Base-by-base conservation (phyloP, 2,329 filamentous ascomycete genomes). In the Fusarium ramigenum region DNA sequence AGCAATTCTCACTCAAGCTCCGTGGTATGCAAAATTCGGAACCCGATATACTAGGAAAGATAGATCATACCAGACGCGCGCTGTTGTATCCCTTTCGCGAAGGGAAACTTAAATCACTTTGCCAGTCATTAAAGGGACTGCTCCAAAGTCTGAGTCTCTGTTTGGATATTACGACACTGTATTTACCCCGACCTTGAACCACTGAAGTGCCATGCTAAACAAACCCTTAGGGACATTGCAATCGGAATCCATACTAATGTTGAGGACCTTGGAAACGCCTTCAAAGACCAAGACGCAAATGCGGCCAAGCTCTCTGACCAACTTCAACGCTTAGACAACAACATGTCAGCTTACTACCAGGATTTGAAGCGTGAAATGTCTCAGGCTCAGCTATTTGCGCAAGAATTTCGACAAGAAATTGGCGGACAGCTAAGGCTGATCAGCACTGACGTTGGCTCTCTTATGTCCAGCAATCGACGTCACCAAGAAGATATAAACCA, bases 121-220 rank as follows among this genome's bases (percentile, higher is more conserved):
- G 25, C 44, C 9, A 30, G 9, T 0, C 44, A 5, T 21, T 47
- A 0, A 47, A 11, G 9, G 44, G 25, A 2, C 5, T 30, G 44
- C 44, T 47, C 4, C 44, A 47, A 8, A 15, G 11, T 16, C 6
- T 47, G 4, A 21, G 4, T 16, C 19, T 47, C 2, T 0, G 25
- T 5, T 2, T 47, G 14, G 3, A 11, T 11, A 30, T 28, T 0
- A 47, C 25, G 0, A 1, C 44, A 11, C 4, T 47, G 44, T 47
- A 30, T 47, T 3, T 15, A 2, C 12, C n/a, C n/a, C n/a, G n/a
- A n/a, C n/a, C n/a, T n/a, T n/a, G n/a, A n/a, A n/a, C n/a, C n/a
- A n/a, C n/a, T n/a, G n/a, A n/a, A n/a, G n/a, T n/a, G n/a, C n/a
- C 0, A 5, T 2, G 12, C 44, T 47, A 15, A 47, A 1, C 0